Evolutionary conservation across 2,329 filamentous ascomycete species (phyloP).

Genomic region (Rosellinia necatrix): DNA sequence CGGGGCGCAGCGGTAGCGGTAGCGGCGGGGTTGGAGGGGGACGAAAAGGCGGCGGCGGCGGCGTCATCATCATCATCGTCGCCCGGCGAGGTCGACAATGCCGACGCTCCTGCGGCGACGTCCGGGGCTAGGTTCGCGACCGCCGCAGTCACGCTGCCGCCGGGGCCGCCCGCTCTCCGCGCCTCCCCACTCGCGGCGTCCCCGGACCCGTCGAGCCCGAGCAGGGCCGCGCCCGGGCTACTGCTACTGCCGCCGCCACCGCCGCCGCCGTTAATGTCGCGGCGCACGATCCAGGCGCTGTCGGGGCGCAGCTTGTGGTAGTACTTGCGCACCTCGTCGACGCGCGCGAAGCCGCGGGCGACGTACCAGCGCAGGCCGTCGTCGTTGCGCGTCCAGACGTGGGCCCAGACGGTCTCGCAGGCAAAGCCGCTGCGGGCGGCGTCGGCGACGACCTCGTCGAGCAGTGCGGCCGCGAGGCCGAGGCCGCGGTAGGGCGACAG

Average conservation of each 20-base stretch:
- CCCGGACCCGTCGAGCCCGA: conserved; percentile 27
- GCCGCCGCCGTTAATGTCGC: conserved; percentile 58
- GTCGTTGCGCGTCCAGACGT: conserved; percentile 70
- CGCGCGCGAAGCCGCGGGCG: conserved; percentile 58
- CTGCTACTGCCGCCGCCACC: conserved; percentile 60
- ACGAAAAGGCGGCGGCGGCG: conserved; percentile 1
- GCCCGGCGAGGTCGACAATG: conserved; percentile 14
- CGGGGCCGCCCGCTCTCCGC: neutral
- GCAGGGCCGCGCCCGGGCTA: conserved; percentile 25
- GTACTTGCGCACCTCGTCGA: conserved; percentile 58
- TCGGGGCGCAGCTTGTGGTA: conserved; percentile 66
- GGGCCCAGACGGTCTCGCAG: conserved; percentile 60
- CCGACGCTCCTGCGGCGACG: neutral
- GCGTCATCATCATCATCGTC: no score
- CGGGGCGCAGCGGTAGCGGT: neutral
- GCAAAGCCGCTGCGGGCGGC: conserved; percentile 44
- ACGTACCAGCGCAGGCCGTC: conserved; percentile 68
- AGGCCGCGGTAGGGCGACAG: conserved; percentile 66
- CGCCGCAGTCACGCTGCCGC: conserved; percentile 36
- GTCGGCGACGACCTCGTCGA: conserved; percentile 56
- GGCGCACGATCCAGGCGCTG: conserved; percentile 63
- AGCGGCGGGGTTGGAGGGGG: conserved; percentile 19
- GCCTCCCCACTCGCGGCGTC: neutral
- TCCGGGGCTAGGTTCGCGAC: conserved; percentile 37
- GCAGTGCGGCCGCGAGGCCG: conserved; percentile 61